Evolutionary conservation across 768 basidiomycete genomes (phyloP).

Genomic region (Nidularia sp.): DNA sequence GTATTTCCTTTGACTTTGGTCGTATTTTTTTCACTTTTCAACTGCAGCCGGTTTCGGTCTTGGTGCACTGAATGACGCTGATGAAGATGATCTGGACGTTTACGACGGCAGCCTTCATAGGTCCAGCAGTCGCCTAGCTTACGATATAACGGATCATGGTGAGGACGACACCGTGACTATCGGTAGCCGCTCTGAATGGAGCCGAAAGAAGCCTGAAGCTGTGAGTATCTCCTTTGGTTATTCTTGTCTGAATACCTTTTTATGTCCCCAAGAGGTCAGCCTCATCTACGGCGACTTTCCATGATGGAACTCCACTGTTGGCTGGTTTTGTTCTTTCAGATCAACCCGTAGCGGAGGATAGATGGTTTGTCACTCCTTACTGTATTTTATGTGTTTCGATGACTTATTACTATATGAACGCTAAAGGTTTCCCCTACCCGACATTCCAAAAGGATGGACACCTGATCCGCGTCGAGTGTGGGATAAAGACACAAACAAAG

Average conservation of each 20-base stretch:
- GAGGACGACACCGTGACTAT: constrained; percentile 55
- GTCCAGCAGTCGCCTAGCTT: constrained; percentile 49
- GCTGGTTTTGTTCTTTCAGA: constrained; percentile 72
- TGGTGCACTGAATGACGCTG: constrained; percentile 88
- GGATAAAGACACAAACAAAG: constrained; percentile 43
- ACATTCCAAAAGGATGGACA: constrained; percentile 80
- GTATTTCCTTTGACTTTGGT: constrained; percentile 1
- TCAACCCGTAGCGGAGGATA: constrained; percentile 64
- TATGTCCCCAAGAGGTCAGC: constrained; percentile 27
- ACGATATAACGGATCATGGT: constrained; percentile 59
- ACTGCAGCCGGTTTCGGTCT: constrained; percentile 82
- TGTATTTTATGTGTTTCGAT: not conserved
- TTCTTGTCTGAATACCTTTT: constrained; percentile 8
- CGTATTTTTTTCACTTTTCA: not conserved
- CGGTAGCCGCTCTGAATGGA: constrained; percentile 23
- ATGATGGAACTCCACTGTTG: constrained; percentile 71
- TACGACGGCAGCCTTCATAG: constrained; percentile 49
- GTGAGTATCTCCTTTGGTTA: constrained; percentile 19
- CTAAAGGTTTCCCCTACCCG: constrained; percentile 77
- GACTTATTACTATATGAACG: constrained; percentile 1
- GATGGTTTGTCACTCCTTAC: constrained; percentile 44
- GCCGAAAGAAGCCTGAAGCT: constrained; percentile 13
- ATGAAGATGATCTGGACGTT: constrained; percentile 87
- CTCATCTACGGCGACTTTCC: constrained; percentile 41
- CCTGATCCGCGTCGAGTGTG: constrained; percentile 83